phyloP scores from a whole-genome alignment of 2,329 filamentous ascomycete genomes.

The Thielaviopsis cerberus region DNA sequence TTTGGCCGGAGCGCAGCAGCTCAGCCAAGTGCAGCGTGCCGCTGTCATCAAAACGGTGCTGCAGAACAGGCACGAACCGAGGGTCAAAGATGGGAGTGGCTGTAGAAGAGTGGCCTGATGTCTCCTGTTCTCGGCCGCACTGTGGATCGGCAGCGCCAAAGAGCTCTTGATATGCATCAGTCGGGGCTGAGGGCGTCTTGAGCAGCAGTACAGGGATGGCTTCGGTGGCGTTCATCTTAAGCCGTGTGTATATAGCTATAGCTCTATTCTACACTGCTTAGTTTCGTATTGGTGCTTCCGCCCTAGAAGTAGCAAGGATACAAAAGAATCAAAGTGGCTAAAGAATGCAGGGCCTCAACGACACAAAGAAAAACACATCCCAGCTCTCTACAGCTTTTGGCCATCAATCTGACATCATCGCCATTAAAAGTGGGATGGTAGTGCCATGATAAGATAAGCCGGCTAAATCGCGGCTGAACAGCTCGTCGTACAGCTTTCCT shows the following conservation, averaged over 20 bases:
- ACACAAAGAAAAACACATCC: neutral
- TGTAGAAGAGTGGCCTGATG: conserved; percentile 15
- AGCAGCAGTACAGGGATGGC: conserved; percentile 48
- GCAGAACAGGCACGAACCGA: conserved; percentile 57
- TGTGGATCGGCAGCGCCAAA: conserved; percentile 27
- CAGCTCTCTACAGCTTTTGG: neutral
- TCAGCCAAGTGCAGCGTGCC: conserved; percentile 35
- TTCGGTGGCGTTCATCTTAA: neutral
- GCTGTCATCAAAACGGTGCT: conserved; percentile 46
- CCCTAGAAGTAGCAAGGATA: no score
- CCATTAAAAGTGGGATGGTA: neutral
- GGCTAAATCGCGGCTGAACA: neutral
- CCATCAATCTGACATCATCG: neutral
- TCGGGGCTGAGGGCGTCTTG: conserved; percentile 57
- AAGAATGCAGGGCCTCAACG: neutral
- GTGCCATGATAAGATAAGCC: neutral
- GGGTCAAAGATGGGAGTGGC: conserved; percentile 32
- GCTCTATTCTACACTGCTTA: neutral
- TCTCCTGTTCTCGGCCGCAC: neutral
- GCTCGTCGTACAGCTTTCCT: neutral
- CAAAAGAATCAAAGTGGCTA: no score
- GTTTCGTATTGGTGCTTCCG: no score
- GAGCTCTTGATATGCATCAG: conserved; percentile 53
- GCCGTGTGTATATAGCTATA: neutral
- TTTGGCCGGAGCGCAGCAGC: conserved; percentile 27